Base-by-base conservation (phyloP, 2,329 filamentous ascomycete genomes). In the Bipolaris gigantea region DNA sequence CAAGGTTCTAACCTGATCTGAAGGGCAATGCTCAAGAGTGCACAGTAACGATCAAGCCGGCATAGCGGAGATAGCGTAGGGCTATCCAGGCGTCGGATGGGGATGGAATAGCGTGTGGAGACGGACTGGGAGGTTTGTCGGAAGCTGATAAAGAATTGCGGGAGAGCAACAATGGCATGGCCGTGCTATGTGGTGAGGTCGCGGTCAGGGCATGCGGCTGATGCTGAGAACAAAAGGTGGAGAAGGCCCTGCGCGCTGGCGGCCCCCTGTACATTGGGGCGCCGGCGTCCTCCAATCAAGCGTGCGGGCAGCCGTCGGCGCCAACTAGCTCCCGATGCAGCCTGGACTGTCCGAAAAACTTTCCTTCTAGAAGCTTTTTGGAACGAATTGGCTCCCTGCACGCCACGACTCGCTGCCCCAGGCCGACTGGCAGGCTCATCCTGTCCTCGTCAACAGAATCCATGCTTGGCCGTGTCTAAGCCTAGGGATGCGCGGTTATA, bases 201-300 rank as follows among this genome's bases (percentile, higher is more conserved):
- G 57, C 57, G 52, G 46, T 49, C 44, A 61, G 57, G 58, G 40
- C 58, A 57, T 59, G 63, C 56, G 59, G 56, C 54, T 65, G 65
- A 69, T 62, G 63, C 62, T 64, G 50, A 57, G 52, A 61, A 57
- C 56, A 52, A 63, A 64, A 65, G 64, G 63, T 63, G 59, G 60
- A 63, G 65, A 64, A 64, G 63, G 62, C 64, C 65, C 63, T 61
- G 60, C 58, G 63, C 27, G 59, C 51, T 65, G 60, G 65, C 61
- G 36, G 48, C 48, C 58, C 54, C 38, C 64, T 63, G 30, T 56
- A 36, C n/a, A 53, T 60, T 38, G 27, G 57, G 62, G 47, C 49
- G 33, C 35, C 33, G 10, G 30, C 38, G 2, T 5, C 21, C 23
- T 23, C 60, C 56, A 63, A 63, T 63, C 47, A 61, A 11, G 27